Evolutionary conservation across 768 basidiomycete genomes (phyloP).

Genomic region (Phylloporus sp.): DNA sequence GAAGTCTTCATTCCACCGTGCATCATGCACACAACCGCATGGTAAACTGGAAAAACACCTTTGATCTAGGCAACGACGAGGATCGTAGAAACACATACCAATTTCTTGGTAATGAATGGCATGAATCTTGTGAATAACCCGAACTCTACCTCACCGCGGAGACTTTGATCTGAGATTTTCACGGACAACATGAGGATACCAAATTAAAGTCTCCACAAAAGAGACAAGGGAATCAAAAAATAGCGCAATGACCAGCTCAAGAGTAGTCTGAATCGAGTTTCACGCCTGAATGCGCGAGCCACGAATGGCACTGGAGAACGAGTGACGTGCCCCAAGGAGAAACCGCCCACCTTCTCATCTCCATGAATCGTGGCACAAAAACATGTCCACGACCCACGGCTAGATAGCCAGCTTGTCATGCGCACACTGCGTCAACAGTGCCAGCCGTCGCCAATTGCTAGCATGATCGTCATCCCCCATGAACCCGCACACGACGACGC

Average conservation of each 20-base stretch:
- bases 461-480: neutral
- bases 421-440: neutral
- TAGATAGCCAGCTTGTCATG: neutral
- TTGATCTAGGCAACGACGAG: too few species aligned
- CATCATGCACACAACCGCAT: too few species aligned
- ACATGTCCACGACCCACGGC: neutral
- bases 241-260: conserved; percentile 7
- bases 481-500: neutral
- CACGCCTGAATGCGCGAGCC: conserved; percentile 10
- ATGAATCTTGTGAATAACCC: too few species aligned
- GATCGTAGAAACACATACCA: too few species aligned
- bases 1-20: too few species aligned
- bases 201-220: conserved; percentile 13
- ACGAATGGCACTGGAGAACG: conserved; percentile 12
- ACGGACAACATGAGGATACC: too few species aligned
- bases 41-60: too few species aligned
- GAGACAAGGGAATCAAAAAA: conserved; percentile 16
- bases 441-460: neutral
- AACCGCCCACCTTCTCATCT: conserved; percentile 11
- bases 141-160: too few species aligned
- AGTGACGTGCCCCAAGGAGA: neutral
- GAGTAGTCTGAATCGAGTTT: conserved; percentile 16
- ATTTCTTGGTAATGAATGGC: too few species aligned
- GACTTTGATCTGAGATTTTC: too few species aligned
- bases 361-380: neutral